Base-by-base conservation (phyloP, 352 stramenopile genomes). In the Globisporangium apiculatum region DNA sequence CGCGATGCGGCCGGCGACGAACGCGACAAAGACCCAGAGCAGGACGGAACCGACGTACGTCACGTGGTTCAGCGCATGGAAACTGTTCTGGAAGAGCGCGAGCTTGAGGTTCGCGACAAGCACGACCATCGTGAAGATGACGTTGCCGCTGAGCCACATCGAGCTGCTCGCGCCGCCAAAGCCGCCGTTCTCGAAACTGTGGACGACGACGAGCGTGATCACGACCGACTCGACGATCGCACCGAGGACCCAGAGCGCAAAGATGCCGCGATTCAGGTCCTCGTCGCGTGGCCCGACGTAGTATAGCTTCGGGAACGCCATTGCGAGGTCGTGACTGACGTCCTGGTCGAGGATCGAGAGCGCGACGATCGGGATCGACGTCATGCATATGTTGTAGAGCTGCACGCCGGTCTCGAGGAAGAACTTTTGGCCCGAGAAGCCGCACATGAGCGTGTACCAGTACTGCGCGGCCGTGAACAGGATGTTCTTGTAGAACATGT, bases 401-500 rank as follows among this genome's bases (percentile, higher is more conserved):
- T 92, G 82, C 8, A 89, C 70, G 36, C 84, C 82, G 24, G 70
- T 84, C 51, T 92, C 84, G 1, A 94, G 61, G 62, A 87, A 94
- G 55, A 94, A 91, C 41, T 94, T 94, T 40, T 94, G 78, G 0
- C 83, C 82, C 2, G 82, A 92, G 48, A 91, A 91, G 1, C 78
- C 84, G 48, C 72, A 87, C 58, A 89, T 58, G 18, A 81, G 70
- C 18, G 84, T 86, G 66, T 86, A 90, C 77, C 75, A 90, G 56
- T 84, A 94, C 61, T 94, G 77, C 43, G 77, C 68, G 0, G 74
- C 72, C 0, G 80, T 89, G 52, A 89, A 85, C 8, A 91, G 60
- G 47, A 93, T 90, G 60, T 91, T 98, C 69, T 98, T 98, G 78
- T 96, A 98, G 55, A 98, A 97, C 46, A 94, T 95, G 71, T 96